Evolutionary conservation across 257 asterid genomes (phyloP).

Genomic region (Solanum peruvianum): DNA sequence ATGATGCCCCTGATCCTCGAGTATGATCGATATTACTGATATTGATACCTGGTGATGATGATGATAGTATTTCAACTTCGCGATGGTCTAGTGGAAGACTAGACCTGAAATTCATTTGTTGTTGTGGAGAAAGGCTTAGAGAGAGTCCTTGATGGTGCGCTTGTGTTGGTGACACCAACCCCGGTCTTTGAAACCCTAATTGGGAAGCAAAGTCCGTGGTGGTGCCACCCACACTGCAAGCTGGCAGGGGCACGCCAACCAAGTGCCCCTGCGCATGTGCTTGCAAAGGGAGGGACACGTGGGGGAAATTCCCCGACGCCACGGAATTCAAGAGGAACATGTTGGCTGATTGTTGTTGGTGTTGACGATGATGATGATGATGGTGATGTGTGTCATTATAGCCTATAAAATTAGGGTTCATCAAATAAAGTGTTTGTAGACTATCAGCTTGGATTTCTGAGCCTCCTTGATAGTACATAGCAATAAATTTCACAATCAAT

Average conservation of each 20-base stretch:
- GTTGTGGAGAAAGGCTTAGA: conserved; percentile 46
- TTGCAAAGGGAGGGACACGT: conserved; percentile 15
- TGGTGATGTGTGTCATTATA: conserved; percentile 16
- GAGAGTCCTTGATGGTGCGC: conserved; percentile 36
- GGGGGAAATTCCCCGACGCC: conserved; percentile 3
- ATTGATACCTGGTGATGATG: background rate
- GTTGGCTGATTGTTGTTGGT: conserved; percentile 11
- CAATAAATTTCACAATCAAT: conserved; percentile 3
- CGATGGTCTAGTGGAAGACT: conserved; percentile 6
- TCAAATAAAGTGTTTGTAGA: conserved; percentile 56
- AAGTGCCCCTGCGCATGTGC: conserved; percentile 22
- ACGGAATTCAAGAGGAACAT: conserved; percentile 26
- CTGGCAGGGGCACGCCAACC: conserved; percentile 22
- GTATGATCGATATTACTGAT: background rate
- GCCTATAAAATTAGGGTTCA: conserved; percentile 56
- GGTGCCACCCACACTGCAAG: background rate
- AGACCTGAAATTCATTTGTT: conserved; percentile 12
- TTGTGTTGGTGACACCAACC: background rate
- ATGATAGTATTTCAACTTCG: conserved; percentile 4
- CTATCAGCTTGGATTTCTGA: conserved; percentile 58
- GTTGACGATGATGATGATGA: conserved; percentile 2
- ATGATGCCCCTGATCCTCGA: conserved; percentile 8
- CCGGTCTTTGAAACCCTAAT: background rate
- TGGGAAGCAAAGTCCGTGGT: conserved; percentile 10
- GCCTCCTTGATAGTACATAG: conserved; percentile 55